phyloP scores from a whole-genome alignment of 768 basidiomycete species.

The Paxillus involutus region DNA sequence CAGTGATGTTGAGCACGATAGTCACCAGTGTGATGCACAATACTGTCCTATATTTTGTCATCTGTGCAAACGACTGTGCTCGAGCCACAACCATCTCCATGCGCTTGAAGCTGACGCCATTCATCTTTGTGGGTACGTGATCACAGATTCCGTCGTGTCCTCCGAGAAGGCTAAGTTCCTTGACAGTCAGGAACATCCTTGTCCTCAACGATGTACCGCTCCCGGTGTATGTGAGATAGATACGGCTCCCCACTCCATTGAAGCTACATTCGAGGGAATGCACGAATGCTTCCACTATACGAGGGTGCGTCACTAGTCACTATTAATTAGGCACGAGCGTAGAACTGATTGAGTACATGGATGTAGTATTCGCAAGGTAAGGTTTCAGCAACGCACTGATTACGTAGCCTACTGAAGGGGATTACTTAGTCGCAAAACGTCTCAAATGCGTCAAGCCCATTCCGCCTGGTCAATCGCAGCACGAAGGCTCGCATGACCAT shows the following conservation, averaged over 20 bases:
- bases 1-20: conserved; percentile 47
- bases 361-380: conserved; percentile 55
- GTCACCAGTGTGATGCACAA: conserved; percentile 49
- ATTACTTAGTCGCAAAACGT: conserved; percentile 44
- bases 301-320: conserved; percentile 37
- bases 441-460: conserved; percentile 49
- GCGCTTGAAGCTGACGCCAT: conserved; percentile 37
- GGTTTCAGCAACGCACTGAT: neutral
- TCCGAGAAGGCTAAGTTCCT: neutral
- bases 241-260: conserved; percentile 53
- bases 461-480: conserved; percentile 39
- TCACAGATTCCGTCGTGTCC: neutral
- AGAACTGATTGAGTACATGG: neutral
- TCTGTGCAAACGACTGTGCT: conserved; percentile 55
- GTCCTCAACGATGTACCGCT: conserved; percentile 42
- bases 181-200: conserved; percentile 48
- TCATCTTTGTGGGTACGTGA: conserved; percentile 59
- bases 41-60: conserved; percentile 55
- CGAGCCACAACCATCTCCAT: conserved; percentile 49
- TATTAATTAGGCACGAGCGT: neutral
- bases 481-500: conserved; percentile 51
- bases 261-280: conserved; percentile 58
- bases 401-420: neutral
- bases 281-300: conserved; percentile 65
- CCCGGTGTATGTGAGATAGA: conserved; percentile 58